Conservation (phyloP, 306 rosid species). For the Ochetophila trinervis region DNA sequence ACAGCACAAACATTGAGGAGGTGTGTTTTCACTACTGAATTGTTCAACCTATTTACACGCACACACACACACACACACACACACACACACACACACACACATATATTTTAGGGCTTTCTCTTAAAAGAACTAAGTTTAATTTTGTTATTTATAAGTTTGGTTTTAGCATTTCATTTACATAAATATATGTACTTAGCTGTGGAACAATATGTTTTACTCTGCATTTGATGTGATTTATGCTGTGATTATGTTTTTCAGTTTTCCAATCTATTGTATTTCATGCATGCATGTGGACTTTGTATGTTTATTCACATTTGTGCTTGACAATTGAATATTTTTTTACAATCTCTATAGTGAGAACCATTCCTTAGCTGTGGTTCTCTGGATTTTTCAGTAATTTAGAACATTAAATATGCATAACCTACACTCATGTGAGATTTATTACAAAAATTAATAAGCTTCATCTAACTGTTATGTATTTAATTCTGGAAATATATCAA, state of each 20-base stretch:
- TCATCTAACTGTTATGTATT: not conserved
- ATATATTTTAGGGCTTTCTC: not conserved
- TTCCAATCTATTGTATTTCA: slow-evolving; percentile 8
- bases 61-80: too few relatives aligned
- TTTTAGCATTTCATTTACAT: not conserved
- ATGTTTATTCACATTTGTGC: not conserved
- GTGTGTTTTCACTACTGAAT: slow-evolving; percentile 24
- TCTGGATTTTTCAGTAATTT: slow-evolving; percentile 3
- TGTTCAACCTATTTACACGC: slow-evolving; percentile 14
- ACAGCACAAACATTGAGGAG: slow-evolving; percentile 58
- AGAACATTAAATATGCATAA: not conserved
- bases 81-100: too few relatives aligned
- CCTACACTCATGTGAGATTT: not conserved
- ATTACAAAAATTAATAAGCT: not conserved
- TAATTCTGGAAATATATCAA: not conserved
- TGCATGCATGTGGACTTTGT: not conserved
- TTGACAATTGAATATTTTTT: not conserved
- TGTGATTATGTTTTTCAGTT: too few relatives aligned
- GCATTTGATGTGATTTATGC: too few relatives aligned
- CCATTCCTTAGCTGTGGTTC: not conserved
- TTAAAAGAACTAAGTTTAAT: not conserved
- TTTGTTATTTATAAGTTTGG: not conserved
- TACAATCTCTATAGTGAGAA: slow-evolving; percentile 1
- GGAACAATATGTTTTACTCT: too few relatives aligned
- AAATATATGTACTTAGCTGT: too few relatives aligned